Evolutionary conservation across 805 yeast genomes (phyloP), one percentile per base, ranked within the genome.

Genomic region (Candida coquimbonensis): DNA sequence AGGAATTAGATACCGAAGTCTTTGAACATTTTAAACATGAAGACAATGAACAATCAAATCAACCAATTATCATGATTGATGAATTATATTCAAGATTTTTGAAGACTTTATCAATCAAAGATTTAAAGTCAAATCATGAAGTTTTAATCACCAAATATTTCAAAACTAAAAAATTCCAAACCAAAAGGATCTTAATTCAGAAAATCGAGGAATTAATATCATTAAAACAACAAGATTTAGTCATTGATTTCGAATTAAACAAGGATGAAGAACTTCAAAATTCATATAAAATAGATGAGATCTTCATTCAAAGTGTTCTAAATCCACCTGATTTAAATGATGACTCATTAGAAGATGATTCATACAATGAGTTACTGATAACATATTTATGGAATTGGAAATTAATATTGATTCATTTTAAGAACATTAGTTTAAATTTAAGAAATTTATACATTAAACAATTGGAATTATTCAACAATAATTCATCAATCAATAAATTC

Each of bases 361-460:
- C 72, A 37, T 67, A 68, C 25, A 67, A 64, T 21, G 48, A 53
- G 27, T 59, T 57, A 4, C 59, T 70, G 39, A 56, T 72, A 27
- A 66, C 61, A 19, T 83, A 75, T 56, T 53, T 83, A 32, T 82
- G 86, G 81, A 66, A 78, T 46, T 89, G 95, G 95, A 66, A 65
- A 49, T 66, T 87, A 44, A 61, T 85, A 0, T 70, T 85, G 50
- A 67, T 65, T 27, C 80, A 80, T 60, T 84, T 88, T 58, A 71
- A 74, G 43, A 78, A 80, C 47, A 74, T 84, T 7, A 78, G 93
- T 1, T 79, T 78, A 52, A 74, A 77, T 36, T 70, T 88, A 52
- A 73, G 89, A 46, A 72, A 76, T 39, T 68, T 72, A 38, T 85
- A 83, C 54, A 73, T 82, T 33, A 69, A 65, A 19, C 83, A 83